Conservation (phyloP, 176 grass and related monocot species). For the Ampelocalamus luodianensis region DNA sequence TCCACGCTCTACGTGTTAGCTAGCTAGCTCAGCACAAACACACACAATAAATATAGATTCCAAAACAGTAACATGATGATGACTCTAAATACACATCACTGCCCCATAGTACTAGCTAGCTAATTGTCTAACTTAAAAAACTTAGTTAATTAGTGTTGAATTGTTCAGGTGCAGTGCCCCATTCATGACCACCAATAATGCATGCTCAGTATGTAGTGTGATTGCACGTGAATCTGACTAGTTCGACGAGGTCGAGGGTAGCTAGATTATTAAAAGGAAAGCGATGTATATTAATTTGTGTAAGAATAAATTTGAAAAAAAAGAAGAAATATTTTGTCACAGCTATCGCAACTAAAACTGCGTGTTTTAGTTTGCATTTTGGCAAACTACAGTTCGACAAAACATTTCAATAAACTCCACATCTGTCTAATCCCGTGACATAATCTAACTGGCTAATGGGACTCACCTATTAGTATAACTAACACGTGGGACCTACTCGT, state of each 20-base stretch:
- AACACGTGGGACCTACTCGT: too few relatives aligned
- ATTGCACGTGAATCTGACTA: conserved; percentile 12
- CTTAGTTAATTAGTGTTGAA: neutral
- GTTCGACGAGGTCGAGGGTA: conserved; percentile 4
- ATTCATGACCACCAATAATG: conserved; percentile 48
- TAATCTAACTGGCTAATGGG: too few relatives aligned
- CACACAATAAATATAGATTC: conserved; percentile 28
- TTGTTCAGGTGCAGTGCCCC: conserved; percentile 44
- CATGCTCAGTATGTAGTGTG: neutral
- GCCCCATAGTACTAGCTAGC: conserved; percentile 14
- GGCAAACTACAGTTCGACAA: too few relatives aligned
- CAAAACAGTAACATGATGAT: conserved; percentile 32
- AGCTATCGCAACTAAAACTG: too few relatives aligned
- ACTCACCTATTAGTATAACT: too few relatives aligned
- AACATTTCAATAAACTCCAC: too few relatives aligned
- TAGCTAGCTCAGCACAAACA: conserved; percentile 8
- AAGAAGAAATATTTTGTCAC: too few relatives aligned
- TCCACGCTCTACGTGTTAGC: conserved; percentile 33
- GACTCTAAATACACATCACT: conserved; percentile 36
- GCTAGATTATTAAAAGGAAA: too few relatives aligned
- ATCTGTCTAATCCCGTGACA: too few relatives aligned
- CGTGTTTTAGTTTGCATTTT: too few relatives aligned
- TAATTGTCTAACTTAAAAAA: conserved; percentile 43
- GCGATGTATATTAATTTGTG: neutral
- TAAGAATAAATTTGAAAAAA: neutral